A percentile compares a stretch with the other conserved stretches of the same genome.
These are phyloP conservation scores for Trametes sanguinea DNA, from an alignment of 768 basidiomycete genomes.

Conservation along the genomic window DNA sequence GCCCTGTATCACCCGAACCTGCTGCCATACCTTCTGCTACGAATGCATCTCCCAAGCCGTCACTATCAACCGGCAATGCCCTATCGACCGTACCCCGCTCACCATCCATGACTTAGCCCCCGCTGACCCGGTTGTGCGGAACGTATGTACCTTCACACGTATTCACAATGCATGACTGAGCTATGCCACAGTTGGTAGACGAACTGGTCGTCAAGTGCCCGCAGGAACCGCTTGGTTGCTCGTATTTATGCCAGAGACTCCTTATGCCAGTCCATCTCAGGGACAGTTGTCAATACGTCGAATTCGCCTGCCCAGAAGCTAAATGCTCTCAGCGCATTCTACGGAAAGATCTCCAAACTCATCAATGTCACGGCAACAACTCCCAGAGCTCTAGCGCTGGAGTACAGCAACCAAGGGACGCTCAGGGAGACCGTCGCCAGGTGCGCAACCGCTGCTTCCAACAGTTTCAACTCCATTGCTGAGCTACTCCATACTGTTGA, in stretches of 20 bases:
- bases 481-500: background rate
- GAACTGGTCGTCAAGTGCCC: slow-evolving; percentile 78
- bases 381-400: background rate
- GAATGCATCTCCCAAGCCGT: slow-evolving; percentile 79
- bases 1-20: slow-evolving; percentile 72
- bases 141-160: slow-evolving; percentile 48
- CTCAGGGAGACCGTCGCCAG: background rate
- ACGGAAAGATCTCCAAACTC: slow-evolving; percentile 46
- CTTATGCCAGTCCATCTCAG: slow-evolving; percentile 61
- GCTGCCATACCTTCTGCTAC: slow-evolving; percentile 85
- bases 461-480: background rate
- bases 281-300: slow-evolving; percentile 59
- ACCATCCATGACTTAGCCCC: slow-evolving; percentile 56
- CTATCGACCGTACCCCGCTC: slow-evolving; percentile 78
- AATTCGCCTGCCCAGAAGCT: slow-evolving; percentile 51
- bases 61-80: slow-evolving; percentile 69
- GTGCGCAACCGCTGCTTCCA: background rate
- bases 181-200: slow-evolving; percentile 65
- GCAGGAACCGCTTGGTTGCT: slow-evolving; percentile 59
- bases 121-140: slow-evolving; percentile 75
- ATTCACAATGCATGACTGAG: slow-evolving; percentile 8
- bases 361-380: slow-evolving; percentile 33
- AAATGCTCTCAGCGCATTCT: slow-evolving; percentile 47
- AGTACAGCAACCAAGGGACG: background rate
- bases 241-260: slow-evolving; percentile 66